These are phyloP conservation scores for Guyanaporus albipodus DNA, from an alignment of 768 basidiomycete species.

Conservation along the genomic window DNA sequence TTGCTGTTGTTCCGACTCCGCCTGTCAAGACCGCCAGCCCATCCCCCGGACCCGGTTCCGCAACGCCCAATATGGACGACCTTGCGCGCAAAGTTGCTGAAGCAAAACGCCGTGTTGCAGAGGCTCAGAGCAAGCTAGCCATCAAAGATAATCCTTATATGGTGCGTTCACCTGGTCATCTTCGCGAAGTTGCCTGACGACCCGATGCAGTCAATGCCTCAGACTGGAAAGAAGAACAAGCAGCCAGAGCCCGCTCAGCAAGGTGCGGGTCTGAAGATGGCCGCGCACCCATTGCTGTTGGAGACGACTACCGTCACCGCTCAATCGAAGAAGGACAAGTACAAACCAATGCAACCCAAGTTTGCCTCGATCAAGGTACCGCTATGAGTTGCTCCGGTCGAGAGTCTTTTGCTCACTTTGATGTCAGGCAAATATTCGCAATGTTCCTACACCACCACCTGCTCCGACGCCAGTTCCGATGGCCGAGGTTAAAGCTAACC, in stretches of 20 bases:
- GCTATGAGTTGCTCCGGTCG: background rate
- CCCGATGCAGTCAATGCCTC: constrained; percentile 45
- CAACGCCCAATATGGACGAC: constrained; percentile 52
- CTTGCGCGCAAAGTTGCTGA: constrained; percentile 73
- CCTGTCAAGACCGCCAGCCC: constrained; percentile 26
- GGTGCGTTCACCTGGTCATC: constrained; percentile 40
- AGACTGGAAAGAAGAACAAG: constrained; percentile 50
- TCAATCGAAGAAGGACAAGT: constrained; percentile 84
- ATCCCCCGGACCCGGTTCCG: constrained; percentile 39
- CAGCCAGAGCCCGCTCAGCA: constrained; percentile 64
- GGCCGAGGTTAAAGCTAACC: constrained; percentile 57
- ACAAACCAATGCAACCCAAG: constrained; percentile 99
- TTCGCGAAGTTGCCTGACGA: background rate
- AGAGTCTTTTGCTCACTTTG: background rate
- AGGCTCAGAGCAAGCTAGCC: constrained; percentile 72
- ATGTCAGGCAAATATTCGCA: constrained; percentile 72
- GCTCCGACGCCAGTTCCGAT: constrained; percentile 35
- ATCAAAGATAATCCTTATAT: constrained; percentile 86
- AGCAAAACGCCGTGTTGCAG: constrained; percentile 79
- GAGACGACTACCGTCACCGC: constrained; percentile 52
- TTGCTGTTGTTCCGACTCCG: constrained; percentile 24
- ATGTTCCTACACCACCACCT: constrained; percentile 57
- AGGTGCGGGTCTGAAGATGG: constrained; percentile 85
- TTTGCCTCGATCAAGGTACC: constrained; percentile 90
- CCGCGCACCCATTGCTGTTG: constrained; percentile 81